phyloP scores from a whole-genome alignment of 768 basidiomycete species.

The Tylopilus sp. region DNA sequence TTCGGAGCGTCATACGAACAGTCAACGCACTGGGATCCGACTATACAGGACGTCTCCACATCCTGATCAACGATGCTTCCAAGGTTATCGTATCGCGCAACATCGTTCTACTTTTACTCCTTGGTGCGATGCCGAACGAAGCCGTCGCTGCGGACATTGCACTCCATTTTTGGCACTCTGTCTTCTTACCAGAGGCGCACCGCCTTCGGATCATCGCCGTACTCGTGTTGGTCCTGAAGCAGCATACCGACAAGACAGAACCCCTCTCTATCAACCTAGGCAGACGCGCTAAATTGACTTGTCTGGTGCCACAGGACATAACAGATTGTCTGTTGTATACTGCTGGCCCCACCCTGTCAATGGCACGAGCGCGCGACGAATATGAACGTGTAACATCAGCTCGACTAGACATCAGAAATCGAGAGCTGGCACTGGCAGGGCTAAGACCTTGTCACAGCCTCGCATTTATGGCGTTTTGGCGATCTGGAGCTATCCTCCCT shows the following conservation, averaged over 20 bases:
- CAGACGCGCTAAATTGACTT: constrained; percentile 17
- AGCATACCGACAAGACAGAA: constrained; percentile 11
- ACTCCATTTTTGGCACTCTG: constrained; percentile 48
- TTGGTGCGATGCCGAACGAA: constrained; percentile 32
- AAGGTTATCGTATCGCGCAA: constrained; percentile 34
- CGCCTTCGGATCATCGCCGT: constrained; percentile 17
- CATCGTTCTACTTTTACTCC: constrained; percentile 38
- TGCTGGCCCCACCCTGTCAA: constrained; percentile 21
- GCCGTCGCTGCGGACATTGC: constrained; percentile 39
- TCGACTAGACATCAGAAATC: constrained; percentile 41
- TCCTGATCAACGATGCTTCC: constrained; percentile 43
- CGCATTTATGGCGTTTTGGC: constrained; percentile 37
- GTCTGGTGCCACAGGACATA: constrained; percentile 21
- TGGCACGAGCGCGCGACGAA: constrained; percentile 23
- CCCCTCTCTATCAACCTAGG: constrained; percentile 12
- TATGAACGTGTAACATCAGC: constrained; percentile 33
- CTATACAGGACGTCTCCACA: constrained; percentile 36
- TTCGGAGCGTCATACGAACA: constrained; percentile 41
- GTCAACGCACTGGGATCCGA: constrained; percentile 40
- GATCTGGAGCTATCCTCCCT: constrained; percentile 43
- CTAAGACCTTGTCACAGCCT: constrained; percentile 42
- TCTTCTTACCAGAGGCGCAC: constrained; percentile 36
- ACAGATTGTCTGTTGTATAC: constrained; percentile 30
- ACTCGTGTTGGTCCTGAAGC: constrained; percentile 15
- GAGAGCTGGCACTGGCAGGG: constrained; percentile 32